These are phyloP conservation scores for Micromonas commoda DNA, from an alignment of 139 green algal genomes.

Conservation along the genomic window DNA sequence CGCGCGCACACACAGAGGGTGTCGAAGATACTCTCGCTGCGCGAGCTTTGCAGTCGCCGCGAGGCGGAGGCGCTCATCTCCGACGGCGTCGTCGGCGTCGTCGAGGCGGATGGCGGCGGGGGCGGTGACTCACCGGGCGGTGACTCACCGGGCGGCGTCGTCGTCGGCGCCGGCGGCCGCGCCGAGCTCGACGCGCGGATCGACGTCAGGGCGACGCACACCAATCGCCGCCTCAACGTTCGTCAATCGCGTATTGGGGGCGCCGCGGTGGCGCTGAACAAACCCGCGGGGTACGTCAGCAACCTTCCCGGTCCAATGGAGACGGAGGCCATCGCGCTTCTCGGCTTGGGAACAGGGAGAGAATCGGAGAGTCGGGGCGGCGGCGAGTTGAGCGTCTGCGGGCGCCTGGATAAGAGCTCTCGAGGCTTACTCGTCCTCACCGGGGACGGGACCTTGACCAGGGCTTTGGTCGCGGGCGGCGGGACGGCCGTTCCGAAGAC, in stretches of 20 bases:
- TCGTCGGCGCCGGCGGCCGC: too few relatives aligned
- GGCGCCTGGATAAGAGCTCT: conserved; percentile 8
- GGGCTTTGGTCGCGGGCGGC: background rate
- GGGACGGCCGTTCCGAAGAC: background rate
- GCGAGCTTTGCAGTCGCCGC: background rate
- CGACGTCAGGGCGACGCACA: background rate
- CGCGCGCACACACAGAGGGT: background rate
- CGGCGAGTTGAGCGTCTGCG: background rate
- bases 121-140: background rate
- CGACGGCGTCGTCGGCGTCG: background rate
- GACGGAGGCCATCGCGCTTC: background rate
- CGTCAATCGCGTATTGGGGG: background rate
- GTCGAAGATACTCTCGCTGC: background rate
- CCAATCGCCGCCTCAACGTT: too few relatives aligned
- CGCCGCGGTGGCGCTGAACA: background rate
- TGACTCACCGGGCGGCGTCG: too few relatives aligned
- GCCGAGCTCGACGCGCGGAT: background rate
- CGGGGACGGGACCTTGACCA: background rate
- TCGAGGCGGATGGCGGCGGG: background rate
- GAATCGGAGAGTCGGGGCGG: background rate
- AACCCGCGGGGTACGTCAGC: background rate
- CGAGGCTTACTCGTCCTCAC: conserved; percentile 9
- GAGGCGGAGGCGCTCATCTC: conserved; percentile 15
- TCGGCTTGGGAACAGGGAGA: background rate
- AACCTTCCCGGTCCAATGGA: background rate